Evolutionary conservation across 768 basidiomycete genomes (phyloP), one percentile per base, ranked within the genome.

Genomic region (Psilocybe cubensis): DNA sequence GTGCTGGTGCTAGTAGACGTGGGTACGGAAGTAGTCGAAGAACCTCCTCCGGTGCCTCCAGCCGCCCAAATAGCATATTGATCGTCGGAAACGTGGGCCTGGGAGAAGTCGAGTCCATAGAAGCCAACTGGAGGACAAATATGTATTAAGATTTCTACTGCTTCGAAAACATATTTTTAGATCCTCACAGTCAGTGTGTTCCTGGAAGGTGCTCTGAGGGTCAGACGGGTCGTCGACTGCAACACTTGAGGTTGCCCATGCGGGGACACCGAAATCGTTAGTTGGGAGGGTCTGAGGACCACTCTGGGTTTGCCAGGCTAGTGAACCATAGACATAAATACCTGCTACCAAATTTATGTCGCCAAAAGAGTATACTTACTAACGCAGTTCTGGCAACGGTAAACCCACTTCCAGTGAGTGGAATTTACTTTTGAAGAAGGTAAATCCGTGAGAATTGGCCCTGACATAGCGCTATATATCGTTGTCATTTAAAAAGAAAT

Each of bases 361-460:
- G n/a, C n/a, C n/a, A 18, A 18, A 51, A 4, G 21, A 4, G 29
- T 5, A 12, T 31, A 76, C 79, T 57, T 67, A 85, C 84, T 71
- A 42, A 84, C 81, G 73, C 86, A 88, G 68, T 85, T 82, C 63
- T 86, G 82, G 77, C 86, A 88, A 17, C 84, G 76, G 72, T 79
- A 88, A 3, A 86, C 83, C 80, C 83, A 86, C 59, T 85, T 85
- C 84, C 85, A 87, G 60, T 85, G 83, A 1, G 85, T 86, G 0
- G 83, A 67, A 60, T 85, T 85, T 23, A 86, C 77, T 53, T 70
- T 75, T 14, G 80, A 78, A 7, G 76, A 74, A 4, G 80, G 79
- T 10, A 85, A 70, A 42, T 77, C 77, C 1, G 84, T 86, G 45
- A 88, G 69, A 14, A 75, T 71, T 0, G 85, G 84, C 1, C 83